Evolutionary conservation across 177 flowering plant genomes (phyloP).

Genomic region (Tripterygium wilfordii): DNA sequence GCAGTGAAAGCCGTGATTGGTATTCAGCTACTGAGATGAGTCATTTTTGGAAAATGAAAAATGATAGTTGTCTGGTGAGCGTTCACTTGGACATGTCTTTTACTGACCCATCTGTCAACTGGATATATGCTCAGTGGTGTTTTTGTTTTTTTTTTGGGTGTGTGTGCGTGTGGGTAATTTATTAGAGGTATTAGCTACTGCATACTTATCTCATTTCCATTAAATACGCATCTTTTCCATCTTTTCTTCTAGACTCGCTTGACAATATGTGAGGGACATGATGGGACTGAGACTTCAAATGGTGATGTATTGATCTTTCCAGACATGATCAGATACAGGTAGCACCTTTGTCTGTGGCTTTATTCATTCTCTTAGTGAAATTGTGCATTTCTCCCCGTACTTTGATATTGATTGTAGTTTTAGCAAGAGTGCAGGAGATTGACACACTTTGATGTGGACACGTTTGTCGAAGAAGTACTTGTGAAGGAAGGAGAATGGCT

Average conservation of each 20-base stretch:
- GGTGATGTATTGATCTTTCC: conserved; percentile 96
- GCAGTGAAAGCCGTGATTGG: no score
- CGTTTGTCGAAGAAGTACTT: conserved; percentile 95
- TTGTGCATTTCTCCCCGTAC: neutral
- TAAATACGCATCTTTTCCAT: neutral
- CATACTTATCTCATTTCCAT: no score
- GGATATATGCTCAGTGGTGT: no score
- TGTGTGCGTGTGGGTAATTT: neutral
- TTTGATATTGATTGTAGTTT: neutral
- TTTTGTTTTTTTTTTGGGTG: no score
- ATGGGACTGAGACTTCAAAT: conserved; percentile 93
- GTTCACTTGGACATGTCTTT: no score
- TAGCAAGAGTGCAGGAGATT: conserved; percentile 60
- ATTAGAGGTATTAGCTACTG: no score
- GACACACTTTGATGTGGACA: conserved; percentile 92
- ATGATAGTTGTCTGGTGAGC: no score
- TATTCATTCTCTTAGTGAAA: neutral
- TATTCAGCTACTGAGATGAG: no score
- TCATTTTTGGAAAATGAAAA: no score
- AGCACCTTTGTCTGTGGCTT: neutral
- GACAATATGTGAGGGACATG: conserved; percentile 95
- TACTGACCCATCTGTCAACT: no score
- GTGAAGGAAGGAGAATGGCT: conserved; percentile 84
- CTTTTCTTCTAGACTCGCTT: conserved; percentile 57
- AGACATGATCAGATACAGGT: conserved; percentile 97